These are phyloP conservation scores for Atractiella rhizophila DNA, from an alignment of 768 basidiomycete genomes.

Conservation along the genomic window DNA sequence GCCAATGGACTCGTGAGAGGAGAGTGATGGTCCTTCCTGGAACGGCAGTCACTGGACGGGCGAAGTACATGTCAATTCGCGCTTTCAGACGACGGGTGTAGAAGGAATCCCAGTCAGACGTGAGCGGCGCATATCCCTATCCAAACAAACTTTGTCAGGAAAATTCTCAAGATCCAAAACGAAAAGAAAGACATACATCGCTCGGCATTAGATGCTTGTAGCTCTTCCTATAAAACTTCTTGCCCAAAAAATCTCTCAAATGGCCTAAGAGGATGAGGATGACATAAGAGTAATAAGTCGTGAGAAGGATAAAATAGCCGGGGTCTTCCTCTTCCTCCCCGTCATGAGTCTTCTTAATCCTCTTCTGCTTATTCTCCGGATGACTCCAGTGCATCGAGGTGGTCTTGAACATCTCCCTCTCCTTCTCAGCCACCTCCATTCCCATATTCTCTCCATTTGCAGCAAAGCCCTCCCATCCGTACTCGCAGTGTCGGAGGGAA, in stretches of 20 bases:
- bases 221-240: slow-evolving; percentile 39
- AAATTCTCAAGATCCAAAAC: slow-evolving; percentile 18
- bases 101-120: slow-evolving; percentile 97
- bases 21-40: slow-evolving; percentile 75
- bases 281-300: slow-evolving; percentile 81
- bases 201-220: slow-evolving; percentile 63
- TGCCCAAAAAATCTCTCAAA: slow-evolving; percentile 81
- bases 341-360: slow-evolving; percentile 19
- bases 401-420: no score
- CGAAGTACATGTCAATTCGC: slow-evolving; percentile 87
- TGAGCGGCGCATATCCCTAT: slow-evolving; percentile 85
- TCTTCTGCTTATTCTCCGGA: slow-evolving; percentile 19
- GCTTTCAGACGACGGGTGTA: slow-evolving; percentile 86
- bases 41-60: slow-evolving; percentile 74
- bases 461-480: background rate
- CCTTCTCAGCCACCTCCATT: no score
- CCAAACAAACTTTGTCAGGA: background rate
- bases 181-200: slow-evolving; percentile 33
- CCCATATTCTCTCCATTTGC: slow-evolving; percentile 7
- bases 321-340: slow-evolving; percentile 50
- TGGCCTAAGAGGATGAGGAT: slow-evolving; percentile 78
- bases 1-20: slow-evolving; percentile 55
- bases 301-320: slow-evolving; percentile 70
- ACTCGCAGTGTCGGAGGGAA: background rate
- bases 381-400: slow-evolving; percentile 10